A percentile compares a stretch with the other conserved stretches of the same genome.
Evolutionary conservation across 352 stramenopile species (phyloP).

Genomic region (Globisporangium polare): DNA sequence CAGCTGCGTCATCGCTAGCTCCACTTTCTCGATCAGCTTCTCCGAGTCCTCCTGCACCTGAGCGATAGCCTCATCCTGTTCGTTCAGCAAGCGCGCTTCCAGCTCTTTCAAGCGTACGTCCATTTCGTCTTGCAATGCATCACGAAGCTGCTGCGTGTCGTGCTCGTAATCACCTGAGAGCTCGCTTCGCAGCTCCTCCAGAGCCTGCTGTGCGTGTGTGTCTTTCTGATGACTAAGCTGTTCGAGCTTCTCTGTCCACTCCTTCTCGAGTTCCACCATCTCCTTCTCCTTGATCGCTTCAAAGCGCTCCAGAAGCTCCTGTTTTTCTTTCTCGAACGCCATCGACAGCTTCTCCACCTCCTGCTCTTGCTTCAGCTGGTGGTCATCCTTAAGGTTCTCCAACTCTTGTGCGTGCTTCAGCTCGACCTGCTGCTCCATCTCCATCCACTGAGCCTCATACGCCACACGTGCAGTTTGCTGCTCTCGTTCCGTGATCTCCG

Average conservation of each 20-base stretch:
- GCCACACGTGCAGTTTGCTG: slow-evolving; percentile 22
- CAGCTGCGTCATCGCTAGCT: slow-evolving; percentile 60
- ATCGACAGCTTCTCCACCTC: slow-evolving; percentile 14
- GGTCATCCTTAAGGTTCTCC: background rate
- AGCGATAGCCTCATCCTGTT: slow-evolving; percentile 71
- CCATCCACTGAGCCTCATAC: slow-evolving; percentile 14
- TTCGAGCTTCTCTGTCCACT: slow-evolving; percentile 23
- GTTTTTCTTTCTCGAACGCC: slow-evolving; percentile 17
- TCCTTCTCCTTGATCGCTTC: slow-evolving; percentile 13
- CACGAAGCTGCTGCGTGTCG: slow-evolving; percentile 26
- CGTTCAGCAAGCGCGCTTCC: slow-evolving; percentile 35
- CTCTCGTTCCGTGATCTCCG: slow-evolving; percentile 26
- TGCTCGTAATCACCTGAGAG: slow-evolving; percentile 21
- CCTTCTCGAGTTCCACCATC: slow-evolving; percentile 17
- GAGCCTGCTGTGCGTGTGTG: slow-evolving; percentile 12
- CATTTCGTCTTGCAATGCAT: slow-evolving; percentile 27
- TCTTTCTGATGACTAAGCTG: slow-evolving; percentile 5
- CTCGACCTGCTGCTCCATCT: slow-evolving; percentile 23
- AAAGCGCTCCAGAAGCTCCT: slow-evolving; percentile 8
- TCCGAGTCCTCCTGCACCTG: slow-evolving; percentile 81
- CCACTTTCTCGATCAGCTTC: slow-evolving; percentile 72
- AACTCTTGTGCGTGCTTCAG: background rate
- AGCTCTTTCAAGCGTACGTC: slow-evolving; percentile 37
- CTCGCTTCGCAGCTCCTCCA: slow-evolving; percentile 18
- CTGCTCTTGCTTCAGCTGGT: slow-evolving; percentile 13